Evolutionary conservation across 2,329 filamentous ascomycete species (phyloP).

Genomic region (Colletotrichum phormii): DNA sequence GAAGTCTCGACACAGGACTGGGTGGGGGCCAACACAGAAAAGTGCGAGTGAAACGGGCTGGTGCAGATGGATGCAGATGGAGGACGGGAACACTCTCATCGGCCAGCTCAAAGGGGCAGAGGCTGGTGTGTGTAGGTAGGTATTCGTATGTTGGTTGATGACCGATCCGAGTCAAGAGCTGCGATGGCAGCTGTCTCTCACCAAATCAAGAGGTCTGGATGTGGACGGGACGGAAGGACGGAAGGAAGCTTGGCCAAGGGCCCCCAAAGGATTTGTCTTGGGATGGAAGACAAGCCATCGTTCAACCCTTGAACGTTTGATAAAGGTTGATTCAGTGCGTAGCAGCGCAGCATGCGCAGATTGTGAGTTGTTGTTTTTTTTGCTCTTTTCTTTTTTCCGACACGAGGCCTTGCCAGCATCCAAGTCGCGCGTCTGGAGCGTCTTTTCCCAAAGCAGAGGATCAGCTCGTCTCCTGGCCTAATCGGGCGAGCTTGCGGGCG

Average conservation of each 20-base stretch:
- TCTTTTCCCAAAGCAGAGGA: conserved; percentile 2
- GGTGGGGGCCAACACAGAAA: conserved; percentile 14
- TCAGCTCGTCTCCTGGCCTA: conserved; percentile 18
- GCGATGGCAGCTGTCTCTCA: conserved; percentile 29
- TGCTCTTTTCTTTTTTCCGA: neutral
- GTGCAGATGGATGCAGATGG: conserved; percentile 11
- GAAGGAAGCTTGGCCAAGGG: neutral
- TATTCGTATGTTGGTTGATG: neutral
- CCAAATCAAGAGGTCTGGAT: neutral
- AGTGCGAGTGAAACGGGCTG: conserved; percentile 31
- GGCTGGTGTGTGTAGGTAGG: conserved; percentile 1
- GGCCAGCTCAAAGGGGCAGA: conserved; percentile 14
- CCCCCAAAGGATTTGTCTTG: conserved; percentile 6
- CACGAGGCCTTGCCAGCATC: neutral
- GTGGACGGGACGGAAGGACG: conserved; percentile 17
- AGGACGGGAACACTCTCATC: conserved; percentile 26
- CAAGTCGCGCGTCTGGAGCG: neutral
- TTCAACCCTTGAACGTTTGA: neutral
- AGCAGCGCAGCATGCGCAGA: neutral
- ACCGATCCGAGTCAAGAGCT: conserved; percentile 30
- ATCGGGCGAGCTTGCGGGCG: conserved; percentile 7
- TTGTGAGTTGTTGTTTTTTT: too few relatives aligned
- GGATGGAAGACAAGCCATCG: conserved; percentile 6
- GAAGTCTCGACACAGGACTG: conserved; percentile 23
- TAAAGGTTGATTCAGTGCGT: neutral